Evolutionary conservation across 2,329 filamentous ascomycete genomes (phyloP).

Genomic region (Chaetomiaceae sp.): DNA sequence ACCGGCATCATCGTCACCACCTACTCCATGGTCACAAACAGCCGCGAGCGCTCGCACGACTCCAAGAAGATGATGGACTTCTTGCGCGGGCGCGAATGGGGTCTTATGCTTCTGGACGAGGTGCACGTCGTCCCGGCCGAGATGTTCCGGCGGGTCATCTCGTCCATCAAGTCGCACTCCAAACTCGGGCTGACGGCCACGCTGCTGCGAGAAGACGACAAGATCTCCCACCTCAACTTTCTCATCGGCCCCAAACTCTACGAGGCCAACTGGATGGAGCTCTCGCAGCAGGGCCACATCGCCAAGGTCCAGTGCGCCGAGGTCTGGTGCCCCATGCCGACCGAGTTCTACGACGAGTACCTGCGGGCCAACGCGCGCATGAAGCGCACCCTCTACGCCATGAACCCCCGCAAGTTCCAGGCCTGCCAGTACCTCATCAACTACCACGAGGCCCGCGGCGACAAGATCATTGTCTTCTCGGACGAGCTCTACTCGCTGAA

Average conservation of each 20-base stretch:
- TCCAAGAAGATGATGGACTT: conserved; percentile 98
- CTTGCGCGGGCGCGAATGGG: conserved; percentile 85
- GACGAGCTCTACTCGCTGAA: conserved; percentile 94
- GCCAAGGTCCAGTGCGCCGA: conserved; percentile 96
- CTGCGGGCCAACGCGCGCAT: conserved; percentile 57
- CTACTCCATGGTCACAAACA: conserved; percentile 98
- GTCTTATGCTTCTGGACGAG: conserved; percentile 93
- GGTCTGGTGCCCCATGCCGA: conserved; percentile 99
- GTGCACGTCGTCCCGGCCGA: conserved; percentile 96
- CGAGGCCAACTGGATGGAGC: conserved; percentile 98
- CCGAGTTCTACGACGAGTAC: conserved; percentile 96
- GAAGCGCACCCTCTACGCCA: conserved; percentile 68
- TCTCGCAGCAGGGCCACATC: conserved; percentile 94
- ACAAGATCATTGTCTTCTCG: conserved; percentile 98
- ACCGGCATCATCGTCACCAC: conserved; percentile 97
- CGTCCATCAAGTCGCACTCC: conserved; percentile 87
- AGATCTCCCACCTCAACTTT: conserved; percentile 96
- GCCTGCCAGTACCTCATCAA: conserved; percentile 98
- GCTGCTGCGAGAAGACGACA: conserved; percentile 91
- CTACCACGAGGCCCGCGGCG: conserved; percentile 89
- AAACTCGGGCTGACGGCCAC: conserved; percentile 95
- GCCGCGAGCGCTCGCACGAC: conserved; percentile 80
- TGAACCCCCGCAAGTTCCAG: conserved; percentile 97
- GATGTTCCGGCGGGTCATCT: conserved; percentile 92
- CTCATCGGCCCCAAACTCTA: conserved; percentile 96